Evolutionary conservation across 108 stramenopile genomes (phyloP), one percentile per base, ranked within the genome.

Genomic region (Cyclotella cryptica): DNA sequence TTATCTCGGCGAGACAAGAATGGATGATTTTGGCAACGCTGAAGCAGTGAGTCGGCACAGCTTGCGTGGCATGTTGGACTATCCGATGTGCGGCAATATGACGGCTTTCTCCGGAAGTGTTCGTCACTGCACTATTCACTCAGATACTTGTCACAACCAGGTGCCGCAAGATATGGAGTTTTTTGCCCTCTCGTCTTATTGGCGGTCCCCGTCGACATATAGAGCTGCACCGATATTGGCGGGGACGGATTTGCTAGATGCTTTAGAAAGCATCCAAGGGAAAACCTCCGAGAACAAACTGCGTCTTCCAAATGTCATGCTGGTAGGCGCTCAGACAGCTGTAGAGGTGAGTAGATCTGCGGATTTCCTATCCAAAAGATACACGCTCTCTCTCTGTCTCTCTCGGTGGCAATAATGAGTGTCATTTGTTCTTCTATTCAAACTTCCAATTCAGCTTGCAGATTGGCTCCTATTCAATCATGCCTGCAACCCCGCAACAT

Each of bases 311-410:
- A 73, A 73, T 28, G 71, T 86, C 47, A 27, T 67, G 17, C 26
- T 86, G 26, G 71, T 83, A 62, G 85, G 85, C 12, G 81, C 81
- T 10, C 85, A 77, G 46, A 69, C 61, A 11, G 71, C 80, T 11
- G 45, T 79, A 17, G 49, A 40, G 19, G 44, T 77, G 18, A 45
- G 45, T 46, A 22, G 10, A 5, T 35, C 35, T 35, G 35, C 35
- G 2, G 35, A 35, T 35, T 35, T 35, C 4, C 35, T 6, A 6
- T 35, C 35, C 6, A 5, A 5, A 5, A 2, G 35, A n/a, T 35
- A 35, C 35, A 35, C 35, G 35, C 35, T 5, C 35, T 35, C 6
- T 35, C 2, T 35, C 35, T 5, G 35, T 35, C 6, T 35, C 2
- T 35, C 35, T 5, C 4, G 2, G 35, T 2, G 2, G 35, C 35